Percentiles rank a stretch among this genome's conserved stretches.
phyloP scores from a whole-genome alignment of 352 stramenopile genomes.

The Thalassiosira mediterranea region DNA sequence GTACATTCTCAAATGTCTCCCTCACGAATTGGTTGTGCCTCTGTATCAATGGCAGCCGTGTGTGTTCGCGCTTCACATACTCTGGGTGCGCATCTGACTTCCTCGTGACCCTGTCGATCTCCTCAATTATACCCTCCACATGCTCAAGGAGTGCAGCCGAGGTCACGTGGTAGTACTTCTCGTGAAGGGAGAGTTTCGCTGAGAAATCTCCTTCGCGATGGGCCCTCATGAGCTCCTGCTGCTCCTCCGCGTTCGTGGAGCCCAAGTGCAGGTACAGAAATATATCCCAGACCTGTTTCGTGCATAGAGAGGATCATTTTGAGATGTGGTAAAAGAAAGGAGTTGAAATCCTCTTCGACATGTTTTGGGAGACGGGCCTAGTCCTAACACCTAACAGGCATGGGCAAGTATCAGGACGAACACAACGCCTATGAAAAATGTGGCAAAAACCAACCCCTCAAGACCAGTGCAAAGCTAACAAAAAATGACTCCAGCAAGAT shows the following conservation, averaged over 20 bases:
- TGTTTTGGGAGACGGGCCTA: too few species aligned
- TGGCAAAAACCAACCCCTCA: too few species aligned
- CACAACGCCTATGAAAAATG: too few species aligned
- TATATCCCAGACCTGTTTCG: constrained; percentile 72
- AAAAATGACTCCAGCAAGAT: too few species aligned
- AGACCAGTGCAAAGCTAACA: too few species aligned
- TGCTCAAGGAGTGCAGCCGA: constrained; percentile 46
- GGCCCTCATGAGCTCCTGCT: constrained; percentile 49
- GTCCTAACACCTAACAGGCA: too few species aligned
- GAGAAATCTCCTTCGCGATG: constrained; percentile 43
- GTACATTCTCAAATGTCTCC: constrained; percentile 59
- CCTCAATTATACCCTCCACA: constrained; percentile 53
- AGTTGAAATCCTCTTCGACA: too few species aligned
- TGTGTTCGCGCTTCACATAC: constrained; percentile 48
- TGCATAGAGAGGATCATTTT: too few species aligned
- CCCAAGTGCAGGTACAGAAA: constrained; percentile 53
- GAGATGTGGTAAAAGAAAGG: too few species aligned
- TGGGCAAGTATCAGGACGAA: too few species aligned
- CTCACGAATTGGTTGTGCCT: constrained; percentile 64
- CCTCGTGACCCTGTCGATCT: constrained; percentile 46
- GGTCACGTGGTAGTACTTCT: constrained; percentile 52
- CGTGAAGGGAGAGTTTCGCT: constrained; percentile 56
- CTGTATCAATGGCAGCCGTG: constrained; percentile 55
- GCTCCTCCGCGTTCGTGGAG: constrained; percentile 21
- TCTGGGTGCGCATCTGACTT: constrained; percentile 42